Evolutionary conservation across 768 basidiomycete genomes (phyloP), one percentile per base, ranked within the genome.

Genomic region (Tylopilus vinaceipallidus): DNA sequence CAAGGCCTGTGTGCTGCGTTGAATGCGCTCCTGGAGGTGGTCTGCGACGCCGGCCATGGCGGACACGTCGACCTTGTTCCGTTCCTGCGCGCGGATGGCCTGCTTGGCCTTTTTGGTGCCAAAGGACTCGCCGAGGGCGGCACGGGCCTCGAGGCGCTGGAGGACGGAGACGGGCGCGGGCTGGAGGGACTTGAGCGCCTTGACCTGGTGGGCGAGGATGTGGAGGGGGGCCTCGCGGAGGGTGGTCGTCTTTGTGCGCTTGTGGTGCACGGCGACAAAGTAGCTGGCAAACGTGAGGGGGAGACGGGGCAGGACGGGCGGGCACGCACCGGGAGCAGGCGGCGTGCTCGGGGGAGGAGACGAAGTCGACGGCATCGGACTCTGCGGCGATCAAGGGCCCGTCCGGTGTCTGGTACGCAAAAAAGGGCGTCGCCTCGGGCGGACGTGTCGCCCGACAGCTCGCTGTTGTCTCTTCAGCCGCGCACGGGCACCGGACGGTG

Each of bases 81-180:
- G 80, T 69, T 95, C 93, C 45, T 79, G 80, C 4, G 92, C 88
- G 45, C 81, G 81, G 62, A 98, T 94, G 24, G 82, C 84, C 10
- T 82, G 81, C 67, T 91, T 88, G 38, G 93, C 91, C 65, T 97
- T 98, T 72, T 93, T 91, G 22, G 94, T 95, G 19, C 95, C 95
- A 56, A 99, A 99, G 1, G 88, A 82, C 66, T 93, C 86, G 27
- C 95, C 94, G 2, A 99, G 80, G n/a, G 81, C 75, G 47, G 80
- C 88, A 35, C 85, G 78, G 14, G 85, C 86, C 43, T 84, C 77
- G 34, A 78, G 71, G 50, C 83, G 78, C 40, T 74, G 57, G 42
- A 80, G 71, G 9, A 73, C 67, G 14, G 82, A 77, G 8, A 77
- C 77, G 12, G 74, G 69, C 4, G 78, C 69, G 13, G 80, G 72